Percentiles rank a stretch among this genome's conserved stretches.
phyloP scores from a whole-genome alignment of 1,284 basidiomycete species.

The Cutaneotrichosporon sp. region DNA sequence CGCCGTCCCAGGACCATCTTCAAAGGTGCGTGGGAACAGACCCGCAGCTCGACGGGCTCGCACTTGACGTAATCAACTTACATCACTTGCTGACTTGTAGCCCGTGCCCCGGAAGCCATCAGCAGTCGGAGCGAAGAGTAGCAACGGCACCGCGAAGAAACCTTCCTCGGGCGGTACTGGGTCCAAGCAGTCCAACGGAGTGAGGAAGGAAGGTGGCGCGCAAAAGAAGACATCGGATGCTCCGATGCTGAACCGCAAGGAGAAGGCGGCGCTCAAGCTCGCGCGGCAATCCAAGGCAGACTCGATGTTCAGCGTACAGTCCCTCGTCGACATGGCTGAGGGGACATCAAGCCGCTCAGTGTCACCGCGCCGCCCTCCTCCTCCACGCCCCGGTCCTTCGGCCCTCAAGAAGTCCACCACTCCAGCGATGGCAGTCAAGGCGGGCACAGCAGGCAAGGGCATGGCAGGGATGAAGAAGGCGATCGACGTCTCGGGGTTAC shows the following conservation, averaged over 20 bases:
- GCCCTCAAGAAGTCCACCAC: slow-evolving; percentile 3
- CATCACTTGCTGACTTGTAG: slow-evolving; percentile 4
- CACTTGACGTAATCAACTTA: not conserved
- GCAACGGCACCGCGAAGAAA: slow-evolving; percentile 8
- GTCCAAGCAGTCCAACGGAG: not conserved
- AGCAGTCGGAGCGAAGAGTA: not conserved
- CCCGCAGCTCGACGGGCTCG: not conserved
- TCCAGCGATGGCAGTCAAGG: not conserved
- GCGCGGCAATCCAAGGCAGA: slow-evolving; percentile 15
- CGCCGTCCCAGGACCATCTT: slow-evolving; percentile 19
- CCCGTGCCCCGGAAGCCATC: slow-evolving; percentile 6
- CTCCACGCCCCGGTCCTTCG: not conserved
- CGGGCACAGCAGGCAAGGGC: slow-evolving; percentile 6
- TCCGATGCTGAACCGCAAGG: slow-evolving; percentile 38
- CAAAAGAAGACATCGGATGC: slow-evolving; percentile 22
- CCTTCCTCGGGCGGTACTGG: not conserved
- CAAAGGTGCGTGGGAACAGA: slow-evolving; percentile 17
- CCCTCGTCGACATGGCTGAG: slow-evolving; percentile 34
- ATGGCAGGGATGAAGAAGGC: slow-evolving; percentile 26
- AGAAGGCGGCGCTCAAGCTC: slow-evolving; percentile 28
- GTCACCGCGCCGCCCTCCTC: slow-evolving; percentile 1
- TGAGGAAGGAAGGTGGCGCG: slow-evolving; percentile 6
- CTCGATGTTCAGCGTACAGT: slow-evolving; percentile 38
- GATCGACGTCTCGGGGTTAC: slow-evolving; percentile 27
- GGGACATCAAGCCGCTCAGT: slow-evolving; percentile 14